A percentile compares a stretch with the other conserved stretches of the same genome.
Evolutionary conservation across 1,139 yeast species (phyloP).

Genomic region (Debaryomyces udenii): DNA sequence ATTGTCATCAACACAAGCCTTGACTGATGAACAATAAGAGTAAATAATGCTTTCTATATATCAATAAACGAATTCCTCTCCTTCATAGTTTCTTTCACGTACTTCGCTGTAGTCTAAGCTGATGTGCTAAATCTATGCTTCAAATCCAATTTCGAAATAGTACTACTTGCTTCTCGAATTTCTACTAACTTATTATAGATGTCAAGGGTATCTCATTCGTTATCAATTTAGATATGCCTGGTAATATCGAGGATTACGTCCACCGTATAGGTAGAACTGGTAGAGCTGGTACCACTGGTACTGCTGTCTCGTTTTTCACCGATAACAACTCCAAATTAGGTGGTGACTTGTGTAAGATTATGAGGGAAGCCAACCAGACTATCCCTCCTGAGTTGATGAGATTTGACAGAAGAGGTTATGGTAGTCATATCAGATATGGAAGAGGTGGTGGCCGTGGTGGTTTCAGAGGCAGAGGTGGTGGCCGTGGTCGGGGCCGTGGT

Average conservation of each 20-base stretch:
- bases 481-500: constrained; percentile 31
- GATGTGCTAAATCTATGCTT: constrained; percentile 7
- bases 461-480: constrained; percentile 47
- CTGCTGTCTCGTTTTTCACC: constrained; percentile 94
- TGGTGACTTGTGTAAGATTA: constrained; percentile 83
- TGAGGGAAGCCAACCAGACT: constrained; percentile 94
- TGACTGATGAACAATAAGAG: constrained; percentile 10
- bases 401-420: constrained; percentile 57
- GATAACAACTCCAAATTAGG: constrained; percentile 87
- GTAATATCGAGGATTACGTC: constrained; percentile 96
- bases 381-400: constrained; percentile 67
- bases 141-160: constrained; percentile 5
- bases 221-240: constrained; percentile 95
- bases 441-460: constrained; percentile 57
- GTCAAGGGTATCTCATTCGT: constrained; percentile 96
- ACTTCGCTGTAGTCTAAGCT: constrained; percentile 9
- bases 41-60: constrained; percentile 16
- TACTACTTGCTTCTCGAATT: background rate
- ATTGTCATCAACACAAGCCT: constrained; percentile 11
- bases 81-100: constrained; percentile 14
- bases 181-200: constrained; percentile 57
- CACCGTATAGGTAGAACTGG: constrained; percentile 98
- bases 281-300: constrained; percentile 96
- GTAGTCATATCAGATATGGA: constrained; percentile 61
- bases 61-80: constrained; percentile 12